A percentile compares a stretch with the other conserved stretches of the same genome.
phyloP scores from a whole-genome alignment of 768 basidiomycete genomes.

The Kwoniella pini region DNA sequence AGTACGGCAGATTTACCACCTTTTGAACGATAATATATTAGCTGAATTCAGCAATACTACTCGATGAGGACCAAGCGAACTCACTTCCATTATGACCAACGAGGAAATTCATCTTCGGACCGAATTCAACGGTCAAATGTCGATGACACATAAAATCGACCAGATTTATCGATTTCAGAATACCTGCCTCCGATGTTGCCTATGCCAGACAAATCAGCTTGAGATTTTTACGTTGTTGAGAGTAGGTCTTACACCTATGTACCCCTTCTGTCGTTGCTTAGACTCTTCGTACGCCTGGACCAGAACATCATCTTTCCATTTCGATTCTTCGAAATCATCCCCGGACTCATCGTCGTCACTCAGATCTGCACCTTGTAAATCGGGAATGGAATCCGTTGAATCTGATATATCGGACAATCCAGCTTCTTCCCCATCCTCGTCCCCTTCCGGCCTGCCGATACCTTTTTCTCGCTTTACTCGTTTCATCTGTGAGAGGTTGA shows the following conservation, averaged over 20 bases:
- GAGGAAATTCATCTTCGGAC: constrained; percentile 94
- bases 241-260: constrained; percentile 14
- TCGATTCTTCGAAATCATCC: constrained; percentile 6
- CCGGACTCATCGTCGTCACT: constrained; percentile 62
- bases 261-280: constrained; percentile 4
- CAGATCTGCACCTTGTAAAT: constrained; percentile 66
- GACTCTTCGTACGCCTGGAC: constrained; percentile 19
- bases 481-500: too few relatives aligned
- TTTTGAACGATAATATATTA: constrained; percentile 48
- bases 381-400: constrained; percentile 12
- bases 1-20: constrained; percentile 95
- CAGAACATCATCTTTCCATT: constrained; percentile 15
- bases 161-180: constrained; percentile 67
- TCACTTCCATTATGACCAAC: constrained; percentile 93
- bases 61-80: constrained; percentile 55
- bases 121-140: constrained; percentile 77
- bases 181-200: constrained; percentile 80
- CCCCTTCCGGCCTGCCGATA: neutral
- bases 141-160: constrained; percentile 96
- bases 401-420: neutral
- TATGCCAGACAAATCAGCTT: constrained; percentile 48
- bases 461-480: constrained; percentile 23
- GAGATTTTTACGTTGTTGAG: neutral
- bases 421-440: neutral
- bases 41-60: constrained; percentile 17